Evolutionary conservation across 2,329 filamentous ascomycete genomes (phyloP).

Genomic region (Clonostachys chloroleuca): DNA sequence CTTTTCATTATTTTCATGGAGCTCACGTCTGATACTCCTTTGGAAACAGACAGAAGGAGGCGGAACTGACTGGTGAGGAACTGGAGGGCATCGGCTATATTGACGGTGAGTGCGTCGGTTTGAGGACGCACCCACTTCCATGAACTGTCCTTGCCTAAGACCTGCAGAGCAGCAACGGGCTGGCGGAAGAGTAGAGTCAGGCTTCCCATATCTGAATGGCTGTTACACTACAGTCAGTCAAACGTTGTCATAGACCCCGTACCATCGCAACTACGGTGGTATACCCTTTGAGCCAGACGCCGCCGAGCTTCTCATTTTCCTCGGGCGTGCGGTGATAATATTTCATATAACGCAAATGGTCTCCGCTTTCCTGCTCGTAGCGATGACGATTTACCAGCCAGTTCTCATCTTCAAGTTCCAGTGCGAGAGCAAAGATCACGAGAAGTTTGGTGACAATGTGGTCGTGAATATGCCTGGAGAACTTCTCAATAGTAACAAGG

Average conservation of each 20-base stretch:
- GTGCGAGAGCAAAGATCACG: constrained; percentile 51
- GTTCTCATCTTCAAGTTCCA: constrained; percentile 53
- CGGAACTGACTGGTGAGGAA: constrained; percentile 28
- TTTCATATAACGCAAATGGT: constrained; percentile 56
- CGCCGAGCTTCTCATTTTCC: constrained; percentile 32
- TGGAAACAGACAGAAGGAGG: background rate
- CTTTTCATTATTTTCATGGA: background rate
- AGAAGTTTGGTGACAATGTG: constrained; percentile 50
- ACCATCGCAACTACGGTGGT: background rate
- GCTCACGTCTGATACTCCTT: no score
- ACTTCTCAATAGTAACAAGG: constrained; percentile 48
- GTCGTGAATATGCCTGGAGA: constrained; percentile 35
- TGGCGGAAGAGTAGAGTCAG: constrained; percentile 52
- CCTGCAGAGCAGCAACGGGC: constrained; percentile 48
- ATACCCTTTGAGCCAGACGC: constrained; percentile 27
- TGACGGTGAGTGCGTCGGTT: constrained; percentile 36
- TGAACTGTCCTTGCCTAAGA: constrained; percentile 33
- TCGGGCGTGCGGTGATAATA: constrained; percentile 40
- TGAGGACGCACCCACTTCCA: constrained; percentile 19
- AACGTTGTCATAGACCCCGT: background rate
- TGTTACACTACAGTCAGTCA: background rate
- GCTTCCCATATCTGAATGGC: constrained; percentile 46
- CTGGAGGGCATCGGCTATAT: constrained; percentile 39
- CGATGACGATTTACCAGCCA: constrained; percentile 48
- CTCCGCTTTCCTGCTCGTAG: constrained; percentile 49